phyloP scores from a whole-genome alignment of 2,329 filamentous ascomycete genomes.

The Neoascochyta sp. region DNA sequence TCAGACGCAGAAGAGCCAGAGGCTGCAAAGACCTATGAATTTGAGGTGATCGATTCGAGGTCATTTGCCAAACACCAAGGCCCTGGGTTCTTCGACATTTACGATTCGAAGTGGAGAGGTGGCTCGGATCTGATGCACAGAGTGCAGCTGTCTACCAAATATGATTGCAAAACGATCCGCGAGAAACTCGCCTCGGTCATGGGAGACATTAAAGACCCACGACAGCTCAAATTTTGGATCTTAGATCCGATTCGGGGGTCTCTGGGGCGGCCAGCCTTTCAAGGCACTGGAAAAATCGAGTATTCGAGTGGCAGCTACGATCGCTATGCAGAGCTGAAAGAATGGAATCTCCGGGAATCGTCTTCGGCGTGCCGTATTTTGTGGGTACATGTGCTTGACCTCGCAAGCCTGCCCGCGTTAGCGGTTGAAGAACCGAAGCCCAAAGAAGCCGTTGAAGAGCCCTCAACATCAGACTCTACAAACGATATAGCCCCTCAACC shows the following conservation, averaged over 20 bases:
- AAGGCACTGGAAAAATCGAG: conserved; percentile 31
- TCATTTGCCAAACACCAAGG: conserved; percentile 36
- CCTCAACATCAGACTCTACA: too few relatives aligned
- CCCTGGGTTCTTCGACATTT: conserved; percentile 36
- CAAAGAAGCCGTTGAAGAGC: conserved; percentile 2
- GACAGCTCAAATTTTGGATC: conserved; percentile 43
- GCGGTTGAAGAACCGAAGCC: conserved; percentile 15
- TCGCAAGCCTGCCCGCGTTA: conserved; percentile 28
- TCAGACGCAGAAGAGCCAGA: conserved; percentile 1
- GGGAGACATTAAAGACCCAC: conserved; percentile 31
- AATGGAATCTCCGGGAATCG: conserved; percentile 25
- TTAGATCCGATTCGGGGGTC: conserved; percentile 31
- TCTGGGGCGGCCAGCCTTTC: conserved; percentile 25
- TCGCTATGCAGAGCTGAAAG: conserved; percentile 21
- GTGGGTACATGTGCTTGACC: conserved; percentile 35
- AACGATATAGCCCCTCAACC: too few relatives aligned
- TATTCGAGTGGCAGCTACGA: conserved; percentile 31
- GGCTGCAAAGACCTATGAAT: conserved; percentile 15
- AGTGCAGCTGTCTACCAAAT: conserved; percentile 21
- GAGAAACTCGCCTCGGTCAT: conserved; percentile 27
- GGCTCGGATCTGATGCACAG: conserved; percentile 12
- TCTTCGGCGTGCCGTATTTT: conserved; percentile 24
- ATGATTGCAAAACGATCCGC: conserved; percentile 28
- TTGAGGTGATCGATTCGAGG: conserved; percentile 34
- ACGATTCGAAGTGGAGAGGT: conserved; percentile 22